Base-by-base conservation (phyloP, 2,329 filamentous ascomycete species). In the Ophiocordyceps sinensis region DNA sequence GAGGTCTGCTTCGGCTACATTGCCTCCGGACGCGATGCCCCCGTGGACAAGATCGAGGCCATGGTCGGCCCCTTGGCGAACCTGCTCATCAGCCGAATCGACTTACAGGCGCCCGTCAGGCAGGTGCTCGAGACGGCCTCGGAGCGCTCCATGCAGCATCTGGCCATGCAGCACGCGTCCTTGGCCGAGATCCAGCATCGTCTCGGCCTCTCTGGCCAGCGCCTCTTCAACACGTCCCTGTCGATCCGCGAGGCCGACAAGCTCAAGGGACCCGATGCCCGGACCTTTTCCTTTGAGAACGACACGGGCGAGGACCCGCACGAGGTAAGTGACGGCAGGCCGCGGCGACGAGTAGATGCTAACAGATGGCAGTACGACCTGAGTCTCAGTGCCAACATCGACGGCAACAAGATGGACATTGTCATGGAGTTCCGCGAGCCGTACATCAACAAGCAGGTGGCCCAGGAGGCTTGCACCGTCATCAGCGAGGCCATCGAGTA, bases 1-100 rank as follows among this genome's bases (percentile, higher is more conserved):
- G 65, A 71, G 35, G 62, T 74, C 0, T 69, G 65, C 28, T 76
- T 75, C 44, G 73, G 72, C 1, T 70, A 73, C 41, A 61, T 74
- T 0, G 53, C 70, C 5, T 70, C 68, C 0, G 72, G 73, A 2
- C 61, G 73, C 14, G 71, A 76, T 44, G 60, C 67, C 5, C 64
- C 68, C 1, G 56, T 76, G 1, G 54, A 60, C 3, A 61, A 64
- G 1, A 65, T 75, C 12, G 59, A 67, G 3, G 57, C 66, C 3
- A 65, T 69, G 3, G 61, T 70, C 11, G 73, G 73, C 0, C 60
- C 64, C 12, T 70, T 73, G 37, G 68, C 75, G 44, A 73, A 72
- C 41, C 73, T 75, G 64, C 60, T 75, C 3, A 65, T 70, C 37
- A 72, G 65, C 44, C 63, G 66, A 8, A 56, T 73, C 5, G 50